phyloP scores from a whole-genome alignment of 2,329 filamentous ascomycete species.

The Thelonectria discophora region DNA sequence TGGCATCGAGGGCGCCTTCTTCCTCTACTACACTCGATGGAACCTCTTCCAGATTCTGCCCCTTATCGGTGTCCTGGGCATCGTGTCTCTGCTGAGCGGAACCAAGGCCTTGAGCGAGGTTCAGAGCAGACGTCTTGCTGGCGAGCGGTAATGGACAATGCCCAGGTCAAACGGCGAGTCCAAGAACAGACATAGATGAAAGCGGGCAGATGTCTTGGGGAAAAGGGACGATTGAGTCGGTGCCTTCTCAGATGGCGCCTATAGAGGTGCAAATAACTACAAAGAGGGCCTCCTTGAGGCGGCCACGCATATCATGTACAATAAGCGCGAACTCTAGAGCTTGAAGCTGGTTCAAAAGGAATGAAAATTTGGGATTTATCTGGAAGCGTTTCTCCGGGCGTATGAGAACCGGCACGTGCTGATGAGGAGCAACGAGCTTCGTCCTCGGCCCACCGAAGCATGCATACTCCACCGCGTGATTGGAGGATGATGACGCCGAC shows the following conservation, averaged over 20 bases:
- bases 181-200: conserved; percentile 8
- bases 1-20: conserved; percentile 90
- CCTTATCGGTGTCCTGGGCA: conserved; percentile 71
- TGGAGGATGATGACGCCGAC: background rate
- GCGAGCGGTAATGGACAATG: conserved; percentile 61
- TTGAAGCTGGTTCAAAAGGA: conserved; percentile 17
- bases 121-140: conserved; percentile 84
- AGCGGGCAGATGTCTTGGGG: conserved; percentile 3
- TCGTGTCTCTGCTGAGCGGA: conserved; percentile 84
- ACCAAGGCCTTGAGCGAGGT: conserved; percentile 92
- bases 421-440: conserved; percentile 1
- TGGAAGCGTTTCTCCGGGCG: background rate
- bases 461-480: conserved; percentile 4
- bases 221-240: conserved; percentile 1
- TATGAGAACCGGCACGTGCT: conserved; percentile 12
- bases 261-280: conserved; percentile 5
- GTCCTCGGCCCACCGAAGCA: conserved; percentile 14
- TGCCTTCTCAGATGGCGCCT: background rate
- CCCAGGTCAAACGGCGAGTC: background rate
- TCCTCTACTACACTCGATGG: conserved; percentile 93
- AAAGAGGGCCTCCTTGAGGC: conserved; percentile 4
- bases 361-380: conserved; percentile 18
- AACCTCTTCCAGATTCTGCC: conserved; percentile 91
- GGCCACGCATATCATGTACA: conserved; percentile 29
- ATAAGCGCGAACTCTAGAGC: conserved; percentile 24